Percentiles rank a stretch among this genome's conserved stretches.
phyloP scores from a whole-genome alignment of 2,329 filamentous ascomycete species.

The Sclerotinia sclerotiorum region DNA sequence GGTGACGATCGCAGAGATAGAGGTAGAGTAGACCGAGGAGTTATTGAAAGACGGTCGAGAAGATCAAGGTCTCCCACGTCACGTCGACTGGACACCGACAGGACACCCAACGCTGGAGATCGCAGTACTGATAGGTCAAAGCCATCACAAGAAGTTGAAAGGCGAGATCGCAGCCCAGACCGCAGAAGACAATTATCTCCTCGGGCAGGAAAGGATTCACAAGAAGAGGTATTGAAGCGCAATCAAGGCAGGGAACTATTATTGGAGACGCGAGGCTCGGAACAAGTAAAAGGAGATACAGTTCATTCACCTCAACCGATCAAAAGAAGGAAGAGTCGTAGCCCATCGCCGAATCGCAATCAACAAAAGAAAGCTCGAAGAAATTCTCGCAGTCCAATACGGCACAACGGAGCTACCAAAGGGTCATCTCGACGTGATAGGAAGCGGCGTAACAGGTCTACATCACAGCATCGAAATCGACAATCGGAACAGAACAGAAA shows the following conservation, averaged over 20 bases:
- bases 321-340: conserved; percentile 41
- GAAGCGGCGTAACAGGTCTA: conserved; percentile 35
- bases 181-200: conserved; percentile 37
- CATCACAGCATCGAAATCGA: conserved; percentile 35
- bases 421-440: conserved; percentile 34
- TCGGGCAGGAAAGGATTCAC: conserved; percentile 37
- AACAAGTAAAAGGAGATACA: conserved; percentile 37
- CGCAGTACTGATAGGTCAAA: conserved; percentile 38
- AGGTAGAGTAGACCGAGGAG: conserved; percentile 45
- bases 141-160: conserved; percentile 34
- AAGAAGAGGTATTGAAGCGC: conserved; percentile 40
- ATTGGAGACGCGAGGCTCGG: conserved; percentile 41
- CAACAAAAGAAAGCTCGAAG: conserved; percentile 40
- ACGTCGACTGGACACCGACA: conserved; percentile 41
- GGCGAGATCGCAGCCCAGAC: conserved; percentile 38
- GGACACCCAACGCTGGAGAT: conserved; percentile 38
- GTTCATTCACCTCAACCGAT: conserved; percentile 39
- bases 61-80: conserved; percentile 42
- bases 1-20: conserved; percentile 46
- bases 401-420: conserved; percentile 31
- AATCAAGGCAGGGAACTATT: conserved; percentile 41
- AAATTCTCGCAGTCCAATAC: conserved; percentile 38
- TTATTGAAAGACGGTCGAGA: conserved; percentile 36
- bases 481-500: conserved; percentile 34
- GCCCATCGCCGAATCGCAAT: conserved; percentile 38